phyloP scores from a whole-genome alignment of 2,329 filamentous ascomycete genomes.

The Penicillium sp. region DNA sequence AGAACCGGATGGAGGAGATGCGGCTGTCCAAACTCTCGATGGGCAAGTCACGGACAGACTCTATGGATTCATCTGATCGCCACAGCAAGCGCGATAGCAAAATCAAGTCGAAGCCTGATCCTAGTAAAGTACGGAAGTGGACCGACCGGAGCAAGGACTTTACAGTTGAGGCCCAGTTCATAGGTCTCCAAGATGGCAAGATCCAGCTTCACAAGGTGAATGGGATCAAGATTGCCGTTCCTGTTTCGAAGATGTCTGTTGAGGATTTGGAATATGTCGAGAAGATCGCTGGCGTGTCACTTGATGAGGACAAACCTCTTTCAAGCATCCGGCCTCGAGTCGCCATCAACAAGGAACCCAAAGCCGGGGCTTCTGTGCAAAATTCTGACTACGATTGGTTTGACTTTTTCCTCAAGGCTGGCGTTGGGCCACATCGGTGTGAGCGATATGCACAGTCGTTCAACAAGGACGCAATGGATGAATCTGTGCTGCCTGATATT shows the following conservation, averaged over 20 bases:
- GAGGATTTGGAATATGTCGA: slow-evolving; percentile 96
- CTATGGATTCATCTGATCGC: slow-evolving; percentile 61
- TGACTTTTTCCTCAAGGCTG: slow-evolving; percentile 92
- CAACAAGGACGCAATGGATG: slow-evolving; percentile 88
- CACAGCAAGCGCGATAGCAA: slow-evolving; percentile 68
- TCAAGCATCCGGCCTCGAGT: slow-evolving; percentile 64
- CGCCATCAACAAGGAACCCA: slow-evolving; percentile 34
- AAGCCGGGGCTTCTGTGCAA: slow-evolving; percentile 42
- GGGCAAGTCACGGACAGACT: slow-evolving; percentile 59
- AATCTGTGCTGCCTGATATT: slow-evolving; percentile 87
- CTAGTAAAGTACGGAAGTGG: slow-evolving; percentile 82
- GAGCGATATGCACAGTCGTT: slow-evolving; percentile 93
- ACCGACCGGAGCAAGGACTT: slow-evolving; percentile 94
- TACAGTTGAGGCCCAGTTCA: slow-evolving; percentile 94
- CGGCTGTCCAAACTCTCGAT: slow-evolving; percentile 77
- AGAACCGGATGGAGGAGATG: slow-evolving; percentile 76
- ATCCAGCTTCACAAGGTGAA: slow-evolving; percentile 98
- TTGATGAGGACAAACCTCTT: slow-evolving; percentile 89
- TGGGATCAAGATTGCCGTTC: slow-evolving; percentile 96
- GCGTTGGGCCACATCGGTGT: slow-evolving; percentile 87
- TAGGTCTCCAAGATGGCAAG: slow-evolving; percentile 91
- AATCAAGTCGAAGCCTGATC: slow-evolving; percentile 79
- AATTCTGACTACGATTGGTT: slow-evolving; percentile 88
- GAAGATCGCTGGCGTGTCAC: slow-evolving; percentile 75
- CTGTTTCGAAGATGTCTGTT: slow-evolving; percentile 90